Conservation (phyloP, 2,329 filamentous ascomycete species). For the Nectriaceae sp. region DNA sequence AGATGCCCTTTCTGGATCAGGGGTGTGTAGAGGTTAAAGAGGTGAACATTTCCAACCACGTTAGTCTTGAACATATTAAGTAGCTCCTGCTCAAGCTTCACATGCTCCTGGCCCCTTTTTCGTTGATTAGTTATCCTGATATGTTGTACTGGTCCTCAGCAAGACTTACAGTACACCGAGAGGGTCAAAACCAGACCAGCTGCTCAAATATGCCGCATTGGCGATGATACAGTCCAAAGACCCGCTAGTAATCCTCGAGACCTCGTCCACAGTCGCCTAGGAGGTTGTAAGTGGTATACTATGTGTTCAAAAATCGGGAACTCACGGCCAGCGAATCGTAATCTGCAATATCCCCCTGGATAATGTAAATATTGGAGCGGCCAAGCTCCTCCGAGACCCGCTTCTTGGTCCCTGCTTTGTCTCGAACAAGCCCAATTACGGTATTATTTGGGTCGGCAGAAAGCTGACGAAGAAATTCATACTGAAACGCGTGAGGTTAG, state of each 20-base stretch:
- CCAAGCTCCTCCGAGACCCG: constrained; percentile 32
- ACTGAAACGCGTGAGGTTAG: constrained; percentile 7
- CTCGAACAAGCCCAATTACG: constrained; percentile 45
- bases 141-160: background rate
- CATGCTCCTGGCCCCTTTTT: background rate
- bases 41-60: constrained; percentile 51
- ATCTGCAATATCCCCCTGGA: constrained; percentile 7
- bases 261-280: constrained; percentile 29
- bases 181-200: background rate
- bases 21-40: constrained; percentile 54
- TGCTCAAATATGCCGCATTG: constrained; percentile 40
- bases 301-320: too few relatives aligned
- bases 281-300: background rate
- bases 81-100: constrained; percentile 8
- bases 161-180: background rate
- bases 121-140: background rate
- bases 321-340: constrained; percentile 12
- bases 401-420: constrained; percentile 40
- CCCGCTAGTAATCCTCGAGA: constrained; percentile 33
- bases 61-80: constrained; percentile 44
- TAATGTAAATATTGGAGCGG: constrained; percentile 8
- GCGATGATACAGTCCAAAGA: constrained; percentile 52
- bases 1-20: constrained; percentile 48
- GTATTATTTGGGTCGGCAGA: constrained; percentile 42
- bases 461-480: constrained; percentile 40